Evolutionary conservation across 2,329 filamentous ascomycete genomes (phyloP).

Genomic region (Exophiala mesophila): DNA sequence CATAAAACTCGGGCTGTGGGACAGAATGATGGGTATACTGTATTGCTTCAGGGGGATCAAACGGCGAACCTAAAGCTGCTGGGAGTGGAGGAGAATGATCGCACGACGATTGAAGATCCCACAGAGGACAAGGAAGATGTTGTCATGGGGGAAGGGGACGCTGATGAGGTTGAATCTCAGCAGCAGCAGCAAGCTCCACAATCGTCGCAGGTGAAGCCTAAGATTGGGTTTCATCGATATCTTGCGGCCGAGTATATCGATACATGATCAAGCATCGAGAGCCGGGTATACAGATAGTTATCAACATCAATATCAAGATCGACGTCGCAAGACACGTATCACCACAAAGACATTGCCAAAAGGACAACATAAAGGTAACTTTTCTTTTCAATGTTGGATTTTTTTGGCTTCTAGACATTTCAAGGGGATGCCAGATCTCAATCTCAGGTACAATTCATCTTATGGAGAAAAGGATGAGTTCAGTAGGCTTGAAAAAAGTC

Average conservation of each 20-base stretch:
- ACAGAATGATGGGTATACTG: conserved; percentile 22
- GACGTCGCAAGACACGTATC: background rate
- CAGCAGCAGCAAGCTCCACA: background rate
- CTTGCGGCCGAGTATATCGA: conserved; percentile 19
- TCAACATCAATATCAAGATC: too few species aligned
- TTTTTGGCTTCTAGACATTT: background rate
- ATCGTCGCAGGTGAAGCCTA: background rate
- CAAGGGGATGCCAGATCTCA: background rate
- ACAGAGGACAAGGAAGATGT: background rate
- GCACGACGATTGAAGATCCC: background rate
- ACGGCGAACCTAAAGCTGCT: background rate
- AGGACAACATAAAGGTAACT: too few species aligned
- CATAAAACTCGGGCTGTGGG: conserved; percentile 17
- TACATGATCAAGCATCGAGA: too few species aligned
- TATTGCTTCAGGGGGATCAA: conserved; percentile 16
- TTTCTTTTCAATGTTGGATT: too few species aligned
- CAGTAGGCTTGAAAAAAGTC: conserved; percentile 23
- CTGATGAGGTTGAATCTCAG: background rate
- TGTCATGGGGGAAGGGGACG: background rate
- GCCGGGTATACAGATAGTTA: too few species aligned
- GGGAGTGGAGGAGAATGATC: background rate
- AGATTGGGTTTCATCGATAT: conserved; percentile 13
- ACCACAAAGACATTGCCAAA: too few species aligned
- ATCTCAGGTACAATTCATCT: background rate
- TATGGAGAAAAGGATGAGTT: conserved; percentile 2